A percentile compares a stretch with the other conserved stretches of the same genome.
Conservation (phyloP, 1,139 yeast species). For the Yueomyces sp. region DNA sequence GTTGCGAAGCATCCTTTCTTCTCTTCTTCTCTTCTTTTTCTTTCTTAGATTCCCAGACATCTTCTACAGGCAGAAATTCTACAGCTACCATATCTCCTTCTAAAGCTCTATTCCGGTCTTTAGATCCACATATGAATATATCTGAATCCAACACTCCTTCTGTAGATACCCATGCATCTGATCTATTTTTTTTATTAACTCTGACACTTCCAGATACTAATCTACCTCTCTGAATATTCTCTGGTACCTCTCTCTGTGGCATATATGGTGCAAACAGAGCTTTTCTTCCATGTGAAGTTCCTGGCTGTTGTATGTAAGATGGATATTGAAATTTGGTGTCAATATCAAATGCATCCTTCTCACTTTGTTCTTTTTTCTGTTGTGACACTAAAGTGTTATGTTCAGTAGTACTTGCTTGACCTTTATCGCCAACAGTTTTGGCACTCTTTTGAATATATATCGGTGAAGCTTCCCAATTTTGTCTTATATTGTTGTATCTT, state of each 20-base stretch:
- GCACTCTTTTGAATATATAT: no score
- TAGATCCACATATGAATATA: constrained; percentile 96
- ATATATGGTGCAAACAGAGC: constrained; percentile 91
- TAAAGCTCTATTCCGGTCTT: constrained; percentile 91
- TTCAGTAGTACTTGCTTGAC: no score
- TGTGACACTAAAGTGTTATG: no score
- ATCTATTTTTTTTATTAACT: constrained; percentile 89
- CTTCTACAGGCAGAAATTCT: constrained; percentile 86
- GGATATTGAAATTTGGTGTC: constrained; percentile 1
- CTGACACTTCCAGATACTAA: constrained; percentile 85
- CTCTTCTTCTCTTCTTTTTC: constrained; percentile 96
- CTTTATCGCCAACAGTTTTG: no score
- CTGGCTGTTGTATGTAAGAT: background rate
- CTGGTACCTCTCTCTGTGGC: constrained; percentile 88
- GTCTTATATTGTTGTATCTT: no score
- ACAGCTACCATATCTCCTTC: constrained; percentile 96
- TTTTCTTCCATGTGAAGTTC: constrained; percentile 49
- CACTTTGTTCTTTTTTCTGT: no score
- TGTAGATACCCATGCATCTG: constrained; percentile 95
- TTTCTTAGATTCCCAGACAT: constrained; percentile 92
- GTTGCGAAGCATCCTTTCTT: constrained; percentile 51
- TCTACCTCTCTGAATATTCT: constrained; percentile 76
- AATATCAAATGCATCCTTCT: background rate
- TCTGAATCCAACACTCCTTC: constrained; percentile 94
- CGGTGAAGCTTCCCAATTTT: no score